Evolutionary conservation across 768 basidiomycete genomes (phyloP).

Genomic region (Suillus luteus): DNA sequence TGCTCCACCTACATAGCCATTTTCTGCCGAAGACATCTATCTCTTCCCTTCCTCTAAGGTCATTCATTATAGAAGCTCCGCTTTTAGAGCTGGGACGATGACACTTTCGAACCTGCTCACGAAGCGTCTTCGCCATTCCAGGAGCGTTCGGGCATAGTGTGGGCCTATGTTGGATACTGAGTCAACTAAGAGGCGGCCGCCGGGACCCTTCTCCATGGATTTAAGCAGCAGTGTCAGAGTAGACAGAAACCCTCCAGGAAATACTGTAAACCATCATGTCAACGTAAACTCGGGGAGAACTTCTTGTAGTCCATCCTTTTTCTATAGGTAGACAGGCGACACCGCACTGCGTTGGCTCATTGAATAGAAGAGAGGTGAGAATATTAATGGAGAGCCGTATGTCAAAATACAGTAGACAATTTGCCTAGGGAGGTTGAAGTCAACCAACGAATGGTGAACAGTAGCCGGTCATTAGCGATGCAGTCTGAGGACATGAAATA

Average conservation of each 20-base stretch:
- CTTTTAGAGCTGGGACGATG: slow-evolving; percentile 59
- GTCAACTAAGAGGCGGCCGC: slow-evolving; percentile 60
- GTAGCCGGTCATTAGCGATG: background rate
- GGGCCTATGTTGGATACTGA: slow-evolving; percentile 71
- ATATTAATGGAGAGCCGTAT: no score
- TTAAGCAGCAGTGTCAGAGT: slow-evolving; percentile 59
- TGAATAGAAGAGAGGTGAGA: slow-evolving; percentile 7
- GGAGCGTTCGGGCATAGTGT: slow-evolving; percentile 77
- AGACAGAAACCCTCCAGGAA: slow-evolving; percentile 72
- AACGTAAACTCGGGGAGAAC: background rate
- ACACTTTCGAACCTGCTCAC: slow-evolving; percentile 54
- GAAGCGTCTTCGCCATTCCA: slow-evolving; percentile 74
- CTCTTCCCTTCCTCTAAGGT: slow-evolving; percentile 47
- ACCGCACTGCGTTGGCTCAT: slow-evolving; percentile 26
- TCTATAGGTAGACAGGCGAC: slow-evolving; percentile 26
- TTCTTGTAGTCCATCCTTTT: slow-evolving; percentile 3
- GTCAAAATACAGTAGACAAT: no score
- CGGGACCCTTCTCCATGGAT: slow-evolving; percentile 50
- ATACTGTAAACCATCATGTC: slow-evolving; percentile 41
- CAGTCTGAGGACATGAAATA: background rate
- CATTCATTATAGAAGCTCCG: slow-evolving; percentile 59
- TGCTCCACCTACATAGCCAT: slow-evolving; percentile 59
- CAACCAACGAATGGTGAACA: slow-evolving; percentile 26
- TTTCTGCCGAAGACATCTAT: slow-evolving; percentile 76
- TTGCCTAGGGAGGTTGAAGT: slow-evolving; percentile 21